Evolutionary conservation across 1,139 yeast species (phyloP).

Genomic region (Hemisphaericaspora subhashii): DNA sequence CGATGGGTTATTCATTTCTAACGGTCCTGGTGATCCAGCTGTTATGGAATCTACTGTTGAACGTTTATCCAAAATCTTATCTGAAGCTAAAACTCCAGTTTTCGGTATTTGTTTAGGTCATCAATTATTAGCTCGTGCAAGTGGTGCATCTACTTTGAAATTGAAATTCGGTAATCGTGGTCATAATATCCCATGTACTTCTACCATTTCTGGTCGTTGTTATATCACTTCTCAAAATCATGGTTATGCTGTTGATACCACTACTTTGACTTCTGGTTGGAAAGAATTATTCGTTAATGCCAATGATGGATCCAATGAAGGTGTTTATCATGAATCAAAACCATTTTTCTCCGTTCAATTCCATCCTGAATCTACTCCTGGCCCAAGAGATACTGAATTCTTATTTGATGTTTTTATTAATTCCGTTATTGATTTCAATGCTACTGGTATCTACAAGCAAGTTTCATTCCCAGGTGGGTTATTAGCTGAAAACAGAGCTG

Average conservation of each 20-base stretch:
- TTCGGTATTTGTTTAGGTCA: slow-evolving; percentile 99
- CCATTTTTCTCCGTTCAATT: slow-evolving; percentile 99
- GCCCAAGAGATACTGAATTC: slow-evolving; percentile 98
- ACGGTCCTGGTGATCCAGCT: slow-evolving; percentile 99
- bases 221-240: slow-evolving; percentile 99
- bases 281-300: slow-evolving; percentile 93
- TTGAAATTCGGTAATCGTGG: slow-evolving; percentile 99
- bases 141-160: slow-evolving; percentile 90
- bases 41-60: slow-evolving; percentile 68
- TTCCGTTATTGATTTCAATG: slow-evolving; percentile 65
- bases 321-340: slow-evolving; percentile 84
- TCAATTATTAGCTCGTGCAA: slow-evolving; percentile 92
- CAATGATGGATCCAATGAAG: slow-evolving; percentile 97
- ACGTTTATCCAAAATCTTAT: slow-evolving; percentile 56
- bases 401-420: slow-evolving; percentile 90
- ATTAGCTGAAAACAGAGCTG: slow-evolving; percentile 68
- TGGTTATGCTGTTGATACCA: slow-evolving; percentile 93
- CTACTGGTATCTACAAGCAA: slow-evolving; percentile 59
- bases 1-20: slow-evolving; percentile 94
- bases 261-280: slow-evolving; percentile 79
- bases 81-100: slow-evolving; percentile 69
- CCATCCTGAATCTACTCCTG: slow-evolving; percentile 99
- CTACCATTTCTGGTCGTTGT: slow-evolving; percentile 91
- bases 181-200: slow-evolving; percentile 97
- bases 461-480: slow-evolving; percentile 91